Evolutionary conservation across 2,329 filamentous ascomycete genomes (phyloP), one percentile per base, ranked within the genome.

Genomic region (Penicillium occitanis): DNA sequence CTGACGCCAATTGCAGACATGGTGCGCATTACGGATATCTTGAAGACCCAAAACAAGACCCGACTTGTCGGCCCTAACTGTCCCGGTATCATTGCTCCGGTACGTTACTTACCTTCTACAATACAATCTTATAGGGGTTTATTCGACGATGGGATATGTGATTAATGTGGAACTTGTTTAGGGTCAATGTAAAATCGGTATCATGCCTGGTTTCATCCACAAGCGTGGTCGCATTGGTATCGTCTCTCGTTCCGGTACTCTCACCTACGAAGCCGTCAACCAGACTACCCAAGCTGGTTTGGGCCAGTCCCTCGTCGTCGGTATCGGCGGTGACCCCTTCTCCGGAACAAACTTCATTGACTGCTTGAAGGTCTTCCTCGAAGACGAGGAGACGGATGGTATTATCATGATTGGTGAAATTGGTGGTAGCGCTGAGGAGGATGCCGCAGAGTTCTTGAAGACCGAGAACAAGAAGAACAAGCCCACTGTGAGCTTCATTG

Each of bases 401-500:
- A 97, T 99, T 83, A 97, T 99, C 85, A 97, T 99, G 95, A 98
- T 99, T 80, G 95, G 95, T 78, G 95, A 98, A 85, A 98, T 99
- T 79, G 95, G 95, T 82, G 95, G 95, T 70, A 92, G 91, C 68
- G 95, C 95, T 67, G 95, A 99, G 85, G 95, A 99, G 85, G 95
- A 99, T 75, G 95, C 95, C 46, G 94, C 95, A 75, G 95, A 98
- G 75, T 99, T 96, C 87, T 84, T 98, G 78, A 92, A 91, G 85
- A 85, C 88, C 79, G 88, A 95, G 86, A 98, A 99, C 87, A 93
- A 89, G 68, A 85, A 89, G 80, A 91, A 93, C 82, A 99, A 97
- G 89, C 95, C 95, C 75, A 93, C 96, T 68, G 95, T 98, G 74
- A 92, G 91, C 82, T 99, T 99, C 84, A 98, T 98, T 76, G 95